Base-by-base conservation (phyloP, 2,329 filamentous ascomycete species). In the Monosporascus sp. region DNA sequence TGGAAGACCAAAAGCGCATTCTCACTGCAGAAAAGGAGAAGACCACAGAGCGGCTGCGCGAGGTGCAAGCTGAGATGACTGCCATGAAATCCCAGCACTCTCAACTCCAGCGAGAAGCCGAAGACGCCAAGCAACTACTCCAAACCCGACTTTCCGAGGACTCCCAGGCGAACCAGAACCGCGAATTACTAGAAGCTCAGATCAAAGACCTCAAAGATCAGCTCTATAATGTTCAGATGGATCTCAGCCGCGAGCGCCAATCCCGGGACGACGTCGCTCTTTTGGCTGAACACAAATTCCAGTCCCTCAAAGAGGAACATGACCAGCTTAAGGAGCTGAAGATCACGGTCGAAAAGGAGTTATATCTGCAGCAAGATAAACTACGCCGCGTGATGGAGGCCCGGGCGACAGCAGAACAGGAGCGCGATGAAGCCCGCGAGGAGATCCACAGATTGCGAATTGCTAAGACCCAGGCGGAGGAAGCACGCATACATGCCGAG, bases 261-360 rank as follows among this genome's bases (percentile, higher is more conserved):
- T 97, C 93, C 17, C 84, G 94, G 53, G 93, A 97, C 60, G 94
- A 99, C 65, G 91, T 97, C 25, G 86, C 93, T 58, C 83, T 96
- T 60, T 86, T 97, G 53, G 85, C 89, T 5, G 91, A 97, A 61
- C 92, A 96, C 72, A 95, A 94, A 67, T 89, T 87, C 63, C 79
- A 88, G 45, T 83, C 87, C 49, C 77, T 99, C 55, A 87, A 92
- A 66, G 85, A 92, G 25, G 91, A 97, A 59, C 96, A 85, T 61
- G 87, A 95, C 48, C 82, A 84, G 37, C 78, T 97, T 37, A 96
- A 96, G 63, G 91, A 97, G 58, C 87, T 90, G 27, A 99, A 99
- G 71, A 96, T 97, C 63, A 96, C 86, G 47, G 96, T 99, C 58
- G 93, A 99, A 70, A 97, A 97, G 70, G 93, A 97, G 70, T 86